These are phyloP conservation scores for Pythium insidiosum DNA, from an alignment of 352 stramenopile species.

Conservation along the genomic window DNA sequence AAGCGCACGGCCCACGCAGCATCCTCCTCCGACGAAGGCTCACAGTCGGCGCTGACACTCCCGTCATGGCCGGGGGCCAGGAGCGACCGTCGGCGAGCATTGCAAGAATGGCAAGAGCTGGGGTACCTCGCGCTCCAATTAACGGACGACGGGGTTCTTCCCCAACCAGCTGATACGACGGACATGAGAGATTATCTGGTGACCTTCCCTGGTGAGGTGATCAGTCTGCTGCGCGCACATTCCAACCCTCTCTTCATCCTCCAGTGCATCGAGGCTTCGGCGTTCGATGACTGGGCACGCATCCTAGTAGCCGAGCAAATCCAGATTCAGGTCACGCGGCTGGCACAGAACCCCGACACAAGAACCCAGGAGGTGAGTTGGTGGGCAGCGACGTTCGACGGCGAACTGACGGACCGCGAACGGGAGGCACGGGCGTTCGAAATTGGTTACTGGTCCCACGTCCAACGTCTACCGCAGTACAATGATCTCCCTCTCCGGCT, in stretches of 20 bases:
- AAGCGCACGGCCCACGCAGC: neutral
- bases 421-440: neutral
- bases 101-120: neutral
- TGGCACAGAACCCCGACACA: neutral
- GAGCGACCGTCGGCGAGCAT: neutral
- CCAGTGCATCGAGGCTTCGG: neutral
- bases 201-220: neutral
- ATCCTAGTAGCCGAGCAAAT: neutral
- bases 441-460: neutral
- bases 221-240: neutral
- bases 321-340: neutral
- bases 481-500: neutral
- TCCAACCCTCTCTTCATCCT: neutral
- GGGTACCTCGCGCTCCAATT: neutral
- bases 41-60: neutral
- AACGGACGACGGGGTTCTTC: neutral
- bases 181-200: neutral
- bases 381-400: neutral
- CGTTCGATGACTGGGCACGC: neutral
- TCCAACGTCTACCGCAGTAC: neutral
- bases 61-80: neutral
- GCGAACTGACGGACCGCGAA: neutral
- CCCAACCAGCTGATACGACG: neutral
- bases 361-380: neutral
- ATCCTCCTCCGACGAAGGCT: neutral